A percentile compares a stretch with the other conserved stretches of the same genome.
phyloP scores from a whole-genome alignment of 352 stramenopile genomes.

The Phytophthora litchii region DNA sequence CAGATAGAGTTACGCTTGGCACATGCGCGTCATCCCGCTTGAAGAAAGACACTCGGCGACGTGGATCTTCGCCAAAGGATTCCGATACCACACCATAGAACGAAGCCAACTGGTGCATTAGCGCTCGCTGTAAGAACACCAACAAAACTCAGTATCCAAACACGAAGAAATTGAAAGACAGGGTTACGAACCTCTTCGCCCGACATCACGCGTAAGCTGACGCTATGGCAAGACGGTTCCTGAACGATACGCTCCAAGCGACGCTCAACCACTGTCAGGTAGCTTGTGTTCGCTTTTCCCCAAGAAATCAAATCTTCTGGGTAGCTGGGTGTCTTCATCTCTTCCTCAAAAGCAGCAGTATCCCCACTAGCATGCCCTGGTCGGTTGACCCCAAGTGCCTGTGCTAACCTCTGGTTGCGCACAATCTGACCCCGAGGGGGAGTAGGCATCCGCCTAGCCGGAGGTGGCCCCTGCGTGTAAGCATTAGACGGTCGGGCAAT shows the following conservation, averaged over 20 bases:
- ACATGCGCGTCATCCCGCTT: slow-evolving; percentile 65
- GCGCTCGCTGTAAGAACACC: slow-evolving; percentile 41
- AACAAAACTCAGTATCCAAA: slow-evolving; percentile 12
- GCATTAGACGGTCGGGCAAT: slow-evolving; percentile 39
- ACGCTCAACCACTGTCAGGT: slow-evolving; percentile 74
- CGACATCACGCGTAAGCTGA: slow-evolving; percentile 78
- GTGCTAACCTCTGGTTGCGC: slow-evolving; percentile 71
- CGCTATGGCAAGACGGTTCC: slow-evolving; percentile 71
- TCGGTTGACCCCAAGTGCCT: slow-evolving; percentile 61
- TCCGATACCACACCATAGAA: slow-evolving; percentile 74
- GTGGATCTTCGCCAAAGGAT: slow-evolving; percentile 77
- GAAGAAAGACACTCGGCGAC: slow-evolving; percentile 78
- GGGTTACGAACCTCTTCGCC: slow-evolving; percentile 50
- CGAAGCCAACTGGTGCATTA: slow-evolving; percentile 77
- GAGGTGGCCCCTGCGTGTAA: slow-evolving; percentile 21
- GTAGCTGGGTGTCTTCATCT: slow-evolving; percentile 79
- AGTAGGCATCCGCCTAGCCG: slow-evolving; percentile 25
- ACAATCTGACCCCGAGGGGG: slow-evolving; percentile 57
- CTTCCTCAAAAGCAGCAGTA: slow-evolving; percentile 68
- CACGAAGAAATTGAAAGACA: background rate
- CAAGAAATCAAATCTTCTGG: slow-evolving; percentile 66
- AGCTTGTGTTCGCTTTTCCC: slow-evolving; percentile 74
- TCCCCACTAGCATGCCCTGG: slow-evolving; percentile 42
- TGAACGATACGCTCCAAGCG: slow-evolving; percentile 75
- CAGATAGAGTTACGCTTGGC: slow-evolving; percentile 63